Evolutionary conservation across 176 grass and related monocot genomes (phyloP).

Genomic region (Avena sativa): DNA sequence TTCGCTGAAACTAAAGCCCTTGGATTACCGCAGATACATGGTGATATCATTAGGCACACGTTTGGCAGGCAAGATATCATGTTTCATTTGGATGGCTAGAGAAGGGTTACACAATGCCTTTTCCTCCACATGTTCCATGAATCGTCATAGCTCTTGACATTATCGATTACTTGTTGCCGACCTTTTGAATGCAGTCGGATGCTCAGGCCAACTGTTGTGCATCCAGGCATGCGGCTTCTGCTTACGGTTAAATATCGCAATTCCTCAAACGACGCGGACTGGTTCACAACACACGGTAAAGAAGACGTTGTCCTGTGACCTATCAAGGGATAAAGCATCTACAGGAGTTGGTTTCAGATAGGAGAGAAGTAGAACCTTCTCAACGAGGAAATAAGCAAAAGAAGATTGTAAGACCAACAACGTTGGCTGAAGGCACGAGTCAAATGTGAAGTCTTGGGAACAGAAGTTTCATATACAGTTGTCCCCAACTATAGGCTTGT

Average conservation of each 20-base stretch:
- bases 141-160: too few relatives aligned
- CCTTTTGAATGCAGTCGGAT: conserved; percentile 50
- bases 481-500: neutral
- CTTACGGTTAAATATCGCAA: neutral
- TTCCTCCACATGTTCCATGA: conserved; percentile 33
- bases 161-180: neutral
- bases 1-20: conserved; percentile 42
- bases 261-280: neutral
- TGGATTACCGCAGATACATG: conserved; percentile 59
- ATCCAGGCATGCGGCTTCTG: neutral
- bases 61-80: too few relatives aligned
- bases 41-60: conserved; percentile 37
- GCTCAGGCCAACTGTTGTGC: conserved; percentile 42
- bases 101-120: conserved; percentile 30
- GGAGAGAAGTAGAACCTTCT: conserved; percentile 38
- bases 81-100: neutral
- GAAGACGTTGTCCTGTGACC: conserved; percentile 13
- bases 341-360: conserved; percentile 21
- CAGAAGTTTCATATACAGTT: neutral
- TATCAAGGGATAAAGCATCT: conserved; percentile 56
- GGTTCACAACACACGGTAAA: conserved; percentile 10
- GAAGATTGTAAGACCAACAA: neutral
- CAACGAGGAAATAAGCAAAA: conserved; percentile 13
- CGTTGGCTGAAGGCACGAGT: too few relatives aligned
- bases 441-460: conserved; percentile 22